A percentile compares a stretch with the other conserved stretches of the same genome.
phyloP scores from a whole-genome alignment of 495 filamentous ascomycete genomes.

The Recurvomyces mirabilis region DNA sequence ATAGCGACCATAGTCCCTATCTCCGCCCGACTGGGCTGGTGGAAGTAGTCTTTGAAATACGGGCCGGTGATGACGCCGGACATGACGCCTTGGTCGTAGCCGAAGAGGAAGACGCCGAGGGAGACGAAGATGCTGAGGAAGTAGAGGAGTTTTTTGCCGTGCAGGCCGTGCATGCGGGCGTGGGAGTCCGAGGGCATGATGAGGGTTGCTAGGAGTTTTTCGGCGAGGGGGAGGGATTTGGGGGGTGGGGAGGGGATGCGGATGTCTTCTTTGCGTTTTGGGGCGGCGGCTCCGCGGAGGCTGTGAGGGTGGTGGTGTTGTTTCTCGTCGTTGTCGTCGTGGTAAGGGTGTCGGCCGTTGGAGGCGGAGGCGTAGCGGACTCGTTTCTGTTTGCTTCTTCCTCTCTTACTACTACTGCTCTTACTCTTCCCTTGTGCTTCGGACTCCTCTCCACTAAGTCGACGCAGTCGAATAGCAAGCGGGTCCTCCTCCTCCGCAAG shows the following conservation, averaged over 20 bases:
- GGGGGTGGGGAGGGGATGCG: slow-evolving; percentile 59
- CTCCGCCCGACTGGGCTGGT: slow-evolving; percentile 69
- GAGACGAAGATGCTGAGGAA: slow-evolving; percentile 98
- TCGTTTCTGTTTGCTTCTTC: slow-evolving; percentile 33
- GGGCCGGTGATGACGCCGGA: slow-evolving; percentile 92
- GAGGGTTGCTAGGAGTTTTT: slow-evolving; percentile 62
- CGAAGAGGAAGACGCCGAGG: slow-evolving; percentile 92
- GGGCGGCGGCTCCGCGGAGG: slow-evolving; percentile 35
- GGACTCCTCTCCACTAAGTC: slow-evolving; percentile 3
- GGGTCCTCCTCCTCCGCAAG: slow-evolving; percentile 72
- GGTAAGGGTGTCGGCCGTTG: slow-evolving; percentile 26
- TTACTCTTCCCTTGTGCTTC: not conserved
- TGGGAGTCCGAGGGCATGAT: slow-evolving; percentile 67
- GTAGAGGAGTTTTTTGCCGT: slow-evolving; percentile 93
- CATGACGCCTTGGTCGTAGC: slow-evolving; percentile 99
- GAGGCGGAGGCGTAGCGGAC: slow-evolving; percentile 37
- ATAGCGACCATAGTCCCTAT: slow-evolving; percentile 96
- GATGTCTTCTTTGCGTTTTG: slow-evolving; percentile 63
- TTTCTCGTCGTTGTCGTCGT: slow-evolving; percentile 24
- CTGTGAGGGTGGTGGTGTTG: slow-evolving; percentile 24
- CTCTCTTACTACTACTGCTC: not conserved
- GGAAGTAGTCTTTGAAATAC: slow-evolving; percentile 84
- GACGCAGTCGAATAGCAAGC: slow-evolving; percentile 23
- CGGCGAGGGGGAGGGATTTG: slow-evolving; percentile 48
- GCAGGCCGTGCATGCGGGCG: slow-evolving; percentile 71